phyloP scores from a whole-genome alignment of 1,284 basidiomycete genomes.

The Gomphus bonarii region DNA sequence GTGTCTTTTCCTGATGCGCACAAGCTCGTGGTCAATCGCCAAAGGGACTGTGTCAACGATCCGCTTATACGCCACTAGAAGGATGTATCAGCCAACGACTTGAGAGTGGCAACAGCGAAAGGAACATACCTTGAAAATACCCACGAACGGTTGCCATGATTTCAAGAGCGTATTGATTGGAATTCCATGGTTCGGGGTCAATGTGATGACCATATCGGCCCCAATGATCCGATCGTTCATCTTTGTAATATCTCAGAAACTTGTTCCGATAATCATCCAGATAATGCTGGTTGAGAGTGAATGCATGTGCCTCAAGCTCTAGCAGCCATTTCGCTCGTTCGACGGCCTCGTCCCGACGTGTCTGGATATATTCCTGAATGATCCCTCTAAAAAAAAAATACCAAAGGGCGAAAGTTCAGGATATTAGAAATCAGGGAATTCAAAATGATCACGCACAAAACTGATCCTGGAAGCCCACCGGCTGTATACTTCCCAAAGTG shows the following conservation, averaged over 20 bases:
- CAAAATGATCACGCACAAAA: conserved; percentile 34
- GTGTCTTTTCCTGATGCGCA: conserved; percentile 28
- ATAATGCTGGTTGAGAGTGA: conserved; percentile 50
- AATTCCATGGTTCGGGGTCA: conserved; percentile 31
- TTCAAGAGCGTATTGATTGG: conserved; percentile 41
- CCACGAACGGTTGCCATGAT: conserved; percentile 66
- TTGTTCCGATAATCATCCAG: conserved; percentile 46
- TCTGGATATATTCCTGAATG: conserved; percentile 36
- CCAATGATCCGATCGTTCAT: conserved; percentile 23
- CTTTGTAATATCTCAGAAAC: conserved; percentile 40
- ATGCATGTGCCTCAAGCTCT: conserved; percentile 40
- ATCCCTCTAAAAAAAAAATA: conserved; percentile 27
- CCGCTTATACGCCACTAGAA: conserved; percentile 56
- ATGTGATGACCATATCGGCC: conserved; percentile 38
- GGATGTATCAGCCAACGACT: not conserved
- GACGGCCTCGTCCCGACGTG: conserved; percentile 29
- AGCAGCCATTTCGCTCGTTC: conserved; percentile 41
- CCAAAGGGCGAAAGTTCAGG: not conserved
- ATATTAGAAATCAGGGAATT: not conserved
- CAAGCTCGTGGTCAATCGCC: conserved; percentile 52
- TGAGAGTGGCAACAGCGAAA: not conserved
- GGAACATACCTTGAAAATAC: conserved; percentile 53
- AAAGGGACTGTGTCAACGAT: conserved; percentile 54
- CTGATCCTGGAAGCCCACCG: conserved; percentile 38
- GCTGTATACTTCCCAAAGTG: conserved; percentile 46